phyloP scores from a whole-genome alignment of 257 asterid species.

The Misopates orontium region DNA sequence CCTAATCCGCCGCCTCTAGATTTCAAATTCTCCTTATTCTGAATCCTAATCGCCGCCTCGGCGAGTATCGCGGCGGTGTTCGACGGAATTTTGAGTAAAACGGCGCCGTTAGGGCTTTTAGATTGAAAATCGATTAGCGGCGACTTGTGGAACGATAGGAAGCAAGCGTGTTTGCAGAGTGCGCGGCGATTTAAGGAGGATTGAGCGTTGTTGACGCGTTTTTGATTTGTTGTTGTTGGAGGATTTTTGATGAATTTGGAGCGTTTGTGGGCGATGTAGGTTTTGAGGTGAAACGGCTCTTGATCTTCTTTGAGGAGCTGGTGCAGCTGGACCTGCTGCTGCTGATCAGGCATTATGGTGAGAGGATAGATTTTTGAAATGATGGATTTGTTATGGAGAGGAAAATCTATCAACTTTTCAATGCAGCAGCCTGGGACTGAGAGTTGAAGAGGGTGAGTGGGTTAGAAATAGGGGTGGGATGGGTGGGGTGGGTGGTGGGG shows the following conservation, averaged over 20 bases:
- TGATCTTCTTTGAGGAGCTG: slow-evolving; percentile 78
- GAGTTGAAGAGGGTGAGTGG: no score
- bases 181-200: slow-evolving; percentile 26
- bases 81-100: slow-evolving; percentile 64
- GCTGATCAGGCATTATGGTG: slow-evolving; percentile 44
- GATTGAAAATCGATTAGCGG: slow-evolving; percentile 45
- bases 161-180: slow-evolving; percentile 60
- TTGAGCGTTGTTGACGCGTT: slow-evolving; percentile 28
- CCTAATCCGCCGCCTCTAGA: slow-evolving; percentile 46
- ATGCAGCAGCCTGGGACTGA: no score
- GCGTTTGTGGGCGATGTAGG: slow-evolving; percentile 49
- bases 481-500: no score
- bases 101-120: slow-evolving; percentile 48
- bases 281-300: slow-evolving; percentile 70
- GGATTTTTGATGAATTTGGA: slow-evolving; percentile 41
- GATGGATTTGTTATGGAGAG: no score
- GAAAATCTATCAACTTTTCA: no score
- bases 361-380: neutral
- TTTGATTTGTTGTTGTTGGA: slow-evolving; percentile 31
- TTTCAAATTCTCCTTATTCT: slow-evolving; percentile 43
- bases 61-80: slow-evolving; percentile 63
- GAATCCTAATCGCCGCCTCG: slow-evolving; percentile 86
- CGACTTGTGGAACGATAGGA: slow-evolving; percentile 55
- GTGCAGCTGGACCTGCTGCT: slow-evolving; percentile 59
- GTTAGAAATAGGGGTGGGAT: no score